Evolutionary conservation across 2,329 filamentous ascomycete species (phyloP), one percentile per base, ranked within the genome.

Genomic region (Periglandula ipomoeae): DNA sequence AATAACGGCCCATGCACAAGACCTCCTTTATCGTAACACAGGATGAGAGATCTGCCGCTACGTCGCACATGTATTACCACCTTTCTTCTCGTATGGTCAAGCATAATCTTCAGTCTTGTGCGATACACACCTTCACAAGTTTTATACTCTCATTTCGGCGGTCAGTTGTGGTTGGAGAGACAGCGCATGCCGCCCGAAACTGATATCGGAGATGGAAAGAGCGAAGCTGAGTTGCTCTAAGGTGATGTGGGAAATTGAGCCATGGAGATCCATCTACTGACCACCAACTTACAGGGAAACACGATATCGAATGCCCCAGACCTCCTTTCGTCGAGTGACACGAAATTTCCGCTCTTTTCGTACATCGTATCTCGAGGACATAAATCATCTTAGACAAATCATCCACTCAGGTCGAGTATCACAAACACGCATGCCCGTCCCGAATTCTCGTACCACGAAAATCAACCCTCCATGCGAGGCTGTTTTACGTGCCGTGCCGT

Each of bases 401-500:
- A 20, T 37, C 27, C 27, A 8, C 27, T 13, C 27, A 32, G 9
- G 10, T 15, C 30, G 30, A 19, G 19, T 39, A 23, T 22, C 37
- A 39, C 37, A 23, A 39, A 13, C 19, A 20, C 35, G n/a, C 35
- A 22, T 11, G n/a, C 5, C 35, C 8, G 11, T 20, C 35, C 17
- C 11, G 9, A 32, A 8, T 32, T 11, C 9, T 10, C 30, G 30
- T 32, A 15, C 7, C 30, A 32, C 30, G 30, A 30, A 32, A 32
- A 32, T 15, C 30, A 32, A 32, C 9, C 30, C 30, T 15, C 15
- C 30, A 32, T 22, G 44, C 34, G 34, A 46, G 24, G 34, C 44
- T 46, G 44, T 13, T 23, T 22, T 22, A 13, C 44, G 44, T 40
- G 35, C 44, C 44, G 24, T 39, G 17, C 44, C 44, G 44, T 32